phyloP scores from a whole-genome alignment of 164 flowering plant genomes.

The Piper longum region DNA sequence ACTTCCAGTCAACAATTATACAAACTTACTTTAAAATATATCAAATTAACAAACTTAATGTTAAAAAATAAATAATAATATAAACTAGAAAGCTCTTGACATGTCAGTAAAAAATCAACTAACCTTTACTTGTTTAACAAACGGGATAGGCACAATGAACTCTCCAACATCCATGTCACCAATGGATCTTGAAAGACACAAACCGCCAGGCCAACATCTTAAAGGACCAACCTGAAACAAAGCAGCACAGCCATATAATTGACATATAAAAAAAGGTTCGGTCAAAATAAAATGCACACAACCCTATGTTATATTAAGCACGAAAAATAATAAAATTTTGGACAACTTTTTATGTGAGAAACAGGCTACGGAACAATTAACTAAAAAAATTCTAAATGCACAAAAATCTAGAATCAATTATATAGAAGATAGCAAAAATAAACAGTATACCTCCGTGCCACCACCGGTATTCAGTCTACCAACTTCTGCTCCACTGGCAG shows the following conservation, averaged over 20 bases:
- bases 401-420: no score
- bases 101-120: slow-evolving; percentile 3
- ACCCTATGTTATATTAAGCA: neutral
- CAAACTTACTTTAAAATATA: no score
- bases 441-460: slow-evolving; percentile 71
- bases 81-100: neutral
- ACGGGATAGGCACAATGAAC: slow-evolving; percentile 80
- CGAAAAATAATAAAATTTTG: no score
- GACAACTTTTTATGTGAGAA: no score
- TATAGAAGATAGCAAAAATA: neutral
- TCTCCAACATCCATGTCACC: slow-evolving; percentile 94
- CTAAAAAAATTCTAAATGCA: neutral
- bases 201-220: slow-evolving; percentile 97
- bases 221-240: slow-evolving; percentile 73
- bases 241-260: neutral
- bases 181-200: slow-evolving; percentile 88
- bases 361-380: neutral
- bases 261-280: neutral
- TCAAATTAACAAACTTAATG: no score
- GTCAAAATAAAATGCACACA: neutral
- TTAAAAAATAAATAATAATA: neutral
- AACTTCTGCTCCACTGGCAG: slow-evolving; percentile 96
- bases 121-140: slow-evolving; percentile 95
- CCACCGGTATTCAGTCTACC: slow-evolving; percentile 87
- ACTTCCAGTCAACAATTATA: no score